Conservation (phyloP, 164 flowering plant genomes). For the Echeveria elegans region DNA sequence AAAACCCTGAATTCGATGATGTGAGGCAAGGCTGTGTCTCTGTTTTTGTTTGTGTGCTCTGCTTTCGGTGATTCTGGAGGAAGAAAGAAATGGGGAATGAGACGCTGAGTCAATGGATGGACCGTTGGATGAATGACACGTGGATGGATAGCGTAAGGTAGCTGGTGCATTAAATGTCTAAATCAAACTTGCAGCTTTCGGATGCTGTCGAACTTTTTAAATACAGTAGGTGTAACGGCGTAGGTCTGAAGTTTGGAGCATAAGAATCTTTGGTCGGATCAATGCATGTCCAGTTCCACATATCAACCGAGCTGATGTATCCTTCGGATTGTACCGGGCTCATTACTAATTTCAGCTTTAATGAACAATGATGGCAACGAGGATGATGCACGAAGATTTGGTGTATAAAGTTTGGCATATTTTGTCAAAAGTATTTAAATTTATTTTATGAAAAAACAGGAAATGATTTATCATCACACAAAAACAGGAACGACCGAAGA, state of each 20-base stretch:
- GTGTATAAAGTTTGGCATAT: too few species aligned
- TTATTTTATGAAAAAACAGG: too few species aligned
- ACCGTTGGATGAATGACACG: not conserved
- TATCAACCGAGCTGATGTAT: too few species aligned
- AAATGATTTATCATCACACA: too few species aligned
- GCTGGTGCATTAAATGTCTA: not conserved
- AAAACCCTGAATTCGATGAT: not conserved
- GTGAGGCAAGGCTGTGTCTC: not conserved
- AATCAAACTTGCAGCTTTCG: not conserved
- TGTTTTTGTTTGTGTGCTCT: not conserved
- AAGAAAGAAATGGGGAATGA: not conserved
- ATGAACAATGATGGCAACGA: too few species aligned
- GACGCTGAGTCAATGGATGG: not conserved
- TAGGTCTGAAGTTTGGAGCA: not conserved
- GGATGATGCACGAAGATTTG: too few species aligned
- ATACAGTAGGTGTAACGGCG: too few species aligned
- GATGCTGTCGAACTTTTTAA: constrained; percentile 1
- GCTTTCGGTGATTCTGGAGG: not conserved
- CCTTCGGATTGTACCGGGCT: too few species aligned
- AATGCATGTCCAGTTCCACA: too few species aligned
- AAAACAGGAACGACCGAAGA: not conserved
- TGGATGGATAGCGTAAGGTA: not conserved
- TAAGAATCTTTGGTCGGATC: not conserved
- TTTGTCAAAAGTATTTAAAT: too few species aligned
- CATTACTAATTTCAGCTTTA: too few species aligned